Evolutionary conservation across 2,329 filamentous ascomycete genomes (phyloP), one percentile per base, ranked within the genome.

Genomic region (Nemania bipapillata): DNA sequence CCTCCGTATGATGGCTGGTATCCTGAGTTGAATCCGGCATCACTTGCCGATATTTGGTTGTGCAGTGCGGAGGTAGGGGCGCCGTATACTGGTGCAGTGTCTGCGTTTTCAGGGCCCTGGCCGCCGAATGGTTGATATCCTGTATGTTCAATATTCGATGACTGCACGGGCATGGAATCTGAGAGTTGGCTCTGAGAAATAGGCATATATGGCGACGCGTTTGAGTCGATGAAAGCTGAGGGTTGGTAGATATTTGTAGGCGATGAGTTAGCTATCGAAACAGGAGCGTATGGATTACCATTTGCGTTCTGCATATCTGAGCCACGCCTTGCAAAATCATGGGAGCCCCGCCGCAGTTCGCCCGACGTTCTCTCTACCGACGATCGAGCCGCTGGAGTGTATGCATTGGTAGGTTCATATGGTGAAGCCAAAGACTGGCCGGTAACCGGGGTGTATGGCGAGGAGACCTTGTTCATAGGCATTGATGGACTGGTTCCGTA

Each of bases 401-500:
- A 78, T 49, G 70, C 58, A 47, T 65, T 60, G 28, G 61, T 70
- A 42, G 81, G 78, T 58, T 83, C 82, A 68, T 84, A 83, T 3
- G 80, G 74, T 24, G 77, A 76, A 2, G 73, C 65, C 4, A 75
- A 68, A 15, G 74, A 37, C 58, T 80, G 79, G 22, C 77, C 72
- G 1, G 78, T 72, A 4, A 73, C 75, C 1, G 86, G 84, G 0
- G 85, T 82, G 73, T 87, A 87, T 42, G 85, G 84, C n/a, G 86
- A 86, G 8, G 80, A 78, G 47, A 84, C 83, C 63, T 82, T 81
- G 4, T 83, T 85, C 4, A 81, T 74, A 1, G 81, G 75, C 53
- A 80, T 75, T 1, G 81, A 74, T 1, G 81, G 76, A 58, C 79
- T 61, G 68, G 78, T 77, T 74, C 90, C 90, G 77, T 96, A 96